Percentiles rank a stretch among this genome's conserved stretches.
These are phyloP conservation scores for Trichocomaceae sp. DNA, from an alignment of 2,329 filamentous ascomycete species.

Conservation along the genomic window DNA sequence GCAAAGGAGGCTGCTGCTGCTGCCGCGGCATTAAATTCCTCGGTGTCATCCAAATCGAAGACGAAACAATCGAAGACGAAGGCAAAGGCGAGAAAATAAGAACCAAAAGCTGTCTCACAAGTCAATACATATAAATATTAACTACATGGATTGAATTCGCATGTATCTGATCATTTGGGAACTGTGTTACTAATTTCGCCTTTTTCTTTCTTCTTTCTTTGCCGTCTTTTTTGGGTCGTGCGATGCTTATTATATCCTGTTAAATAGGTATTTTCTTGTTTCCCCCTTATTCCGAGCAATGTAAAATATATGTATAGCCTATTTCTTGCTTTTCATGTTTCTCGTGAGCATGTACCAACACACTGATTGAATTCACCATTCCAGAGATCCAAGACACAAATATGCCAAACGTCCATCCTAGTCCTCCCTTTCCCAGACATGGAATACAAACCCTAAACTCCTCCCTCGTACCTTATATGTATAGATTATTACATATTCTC, in stretches of 20 bases:
- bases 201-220: neutral
- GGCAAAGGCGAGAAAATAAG: neutral
- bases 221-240: neutral
- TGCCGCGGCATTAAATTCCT: neutral
- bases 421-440: neutral
- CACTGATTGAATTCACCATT: neutral
- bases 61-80: conserved; percentile 2
- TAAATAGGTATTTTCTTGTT: neutral
- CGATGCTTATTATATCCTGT: neutral
- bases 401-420: neutral
- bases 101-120: neutral
- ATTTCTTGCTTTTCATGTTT: neutral
- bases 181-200: neutral
- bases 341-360: conserved; percentile 7
- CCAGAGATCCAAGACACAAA: neutral
- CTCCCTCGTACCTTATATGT: neutral
- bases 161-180: conserved; percentile 4
- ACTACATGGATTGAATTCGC: neutral
- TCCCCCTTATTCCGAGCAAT: neutral
- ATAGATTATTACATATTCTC: neutral
- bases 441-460: neutral
- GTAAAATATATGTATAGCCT: conserved; percentile 10
- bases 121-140: neutral
- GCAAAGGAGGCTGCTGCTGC: neutral
- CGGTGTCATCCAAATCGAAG: neutral